phyloP scores from a whole-genome alignment of 2,329 filamentous ascomycete species.

The Lasiodiplodia theobromae region DNA sequence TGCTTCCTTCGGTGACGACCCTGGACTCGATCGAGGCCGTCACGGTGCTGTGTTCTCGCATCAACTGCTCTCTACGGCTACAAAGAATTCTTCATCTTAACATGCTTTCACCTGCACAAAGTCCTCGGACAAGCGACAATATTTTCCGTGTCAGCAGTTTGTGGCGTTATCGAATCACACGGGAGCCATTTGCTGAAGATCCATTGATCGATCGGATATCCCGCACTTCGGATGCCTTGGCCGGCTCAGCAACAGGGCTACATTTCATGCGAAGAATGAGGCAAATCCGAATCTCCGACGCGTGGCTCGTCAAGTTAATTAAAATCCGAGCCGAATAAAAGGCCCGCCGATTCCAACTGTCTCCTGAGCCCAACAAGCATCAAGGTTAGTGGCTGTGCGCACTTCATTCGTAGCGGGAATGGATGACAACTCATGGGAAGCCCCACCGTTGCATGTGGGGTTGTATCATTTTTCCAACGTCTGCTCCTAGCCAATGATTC shows the following conservation, averaged over 20 bases:
- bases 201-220: background rate
- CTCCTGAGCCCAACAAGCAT: background rate
- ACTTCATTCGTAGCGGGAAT: background rate
- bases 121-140: constrained; percentile 2
- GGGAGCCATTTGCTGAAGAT: background rate
- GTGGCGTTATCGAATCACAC: background rate
- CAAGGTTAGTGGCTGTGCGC: background rate
- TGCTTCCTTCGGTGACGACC: background rate
- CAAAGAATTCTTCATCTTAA: background rate
- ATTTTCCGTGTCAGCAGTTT: background rate
- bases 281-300: background rate
- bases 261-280: background rate
- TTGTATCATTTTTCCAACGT: background rate
- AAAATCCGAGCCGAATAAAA: background rate
- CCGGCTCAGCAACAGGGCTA: background rate
- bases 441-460: background rate
- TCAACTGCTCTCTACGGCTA: background rate
- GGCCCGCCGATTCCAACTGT: background rate
- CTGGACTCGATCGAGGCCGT: constrained; percentile 6
- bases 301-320: background rate
- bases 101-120: background rate
- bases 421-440: background rate
- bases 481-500: background rate
- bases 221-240: background rate
- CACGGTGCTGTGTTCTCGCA: background rate